A percentile compares a stretch with the other conserved stretches of the same genome.
phyloP scores from a whole-genome alignment of 2,329 filamentous ascomycete species.

The Chaetothyriales sp. region DNA sequence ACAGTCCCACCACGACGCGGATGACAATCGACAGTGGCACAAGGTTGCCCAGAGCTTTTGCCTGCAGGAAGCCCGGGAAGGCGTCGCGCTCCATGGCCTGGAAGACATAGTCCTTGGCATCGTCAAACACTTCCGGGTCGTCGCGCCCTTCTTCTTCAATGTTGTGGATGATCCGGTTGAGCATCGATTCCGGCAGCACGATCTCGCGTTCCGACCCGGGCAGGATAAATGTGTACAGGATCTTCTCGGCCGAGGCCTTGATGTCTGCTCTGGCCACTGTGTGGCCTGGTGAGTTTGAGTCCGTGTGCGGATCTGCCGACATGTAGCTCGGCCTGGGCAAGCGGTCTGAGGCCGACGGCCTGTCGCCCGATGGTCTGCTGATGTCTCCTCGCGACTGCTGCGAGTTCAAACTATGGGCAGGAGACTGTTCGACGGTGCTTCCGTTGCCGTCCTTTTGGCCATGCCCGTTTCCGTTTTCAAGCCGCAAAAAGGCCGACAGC shows the following conservation, averaged over 20 bases:
- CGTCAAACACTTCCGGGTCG: slow-evolving; percentile 92
- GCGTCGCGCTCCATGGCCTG: slow-evolving; percentile 99
- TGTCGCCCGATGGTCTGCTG: slow-evolving; percentile 13
- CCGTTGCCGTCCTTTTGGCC: slow-evolving; percentile 24
- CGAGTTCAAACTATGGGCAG: slow-evolving; percentile 32
- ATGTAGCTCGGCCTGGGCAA: slow-evolving; percentile 44
- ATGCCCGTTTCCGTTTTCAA: slow-evolving; percentile 21
- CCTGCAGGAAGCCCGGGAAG: slow-evolving; percentile 89
- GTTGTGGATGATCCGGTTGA: slow-evolving; percentile 66
- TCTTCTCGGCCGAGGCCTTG: slow-evolving; percentile 86
- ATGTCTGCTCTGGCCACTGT: slow-evolving; percentile 81
- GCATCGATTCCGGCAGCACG: slow-evolving; percentile 74
- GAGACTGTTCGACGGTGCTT: slow-evolving; percentile 9
- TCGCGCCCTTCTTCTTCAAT: slow-evolving; percentile 87
- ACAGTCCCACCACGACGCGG: slow-evolving; percentile 67
- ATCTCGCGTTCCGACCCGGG: slow-evolving; percentile 95
- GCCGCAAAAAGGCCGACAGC: slow-evolving; percentile 73
- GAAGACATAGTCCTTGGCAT: slow-evolving; percentile 97
- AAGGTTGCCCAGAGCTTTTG: slow-evolving; percentile 89
- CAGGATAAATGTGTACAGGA: slow-evolving; percentile 92
- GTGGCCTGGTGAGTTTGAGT: slow-evolving; percentile 69
- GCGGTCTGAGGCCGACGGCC: slow-evolving; percentile 30
- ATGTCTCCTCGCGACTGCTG: slow-evolving; percentile 20
- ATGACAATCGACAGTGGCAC: slow-evolving; percentile 82
- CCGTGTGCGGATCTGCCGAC: slow-evolving; percentile 50